These are phyloP conservation scores for Dalechampia spathulata DNA, from an alignment of 441 rosid genomes.

Conservation along the genomic window DNA sequence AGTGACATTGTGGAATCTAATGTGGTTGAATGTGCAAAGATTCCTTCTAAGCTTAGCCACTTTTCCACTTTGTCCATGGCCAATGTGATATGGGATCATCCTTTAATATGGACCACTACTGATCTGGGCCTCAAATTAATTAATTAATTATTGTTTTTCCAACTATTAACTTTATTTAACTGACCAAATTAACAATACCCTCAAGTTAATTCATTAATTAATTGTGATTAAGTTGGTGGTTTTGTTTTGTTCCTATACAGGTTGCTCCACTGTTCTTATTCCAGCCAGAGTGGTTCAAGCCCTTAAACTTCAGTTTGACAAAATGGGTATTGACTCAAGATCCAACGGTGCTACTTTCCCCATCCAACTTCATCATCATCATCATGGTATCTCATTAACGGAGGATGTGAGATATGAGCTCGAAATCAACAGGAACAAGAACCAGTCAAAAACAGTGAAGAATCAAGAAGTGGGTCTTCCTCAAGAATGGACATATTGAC, in stretches of 20 bases:
- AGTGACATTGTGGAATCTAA: slow-evolving; percentile 23
- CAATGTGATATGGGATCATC: slow-evolving; percentile 27
- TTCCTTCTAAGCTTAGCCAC: slow-evolving; percentile 25
- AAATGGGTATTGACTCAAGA: slow-evolving; percentile 46
- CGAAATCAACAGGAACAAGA: no score
- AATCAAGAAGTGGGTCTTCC: no score
- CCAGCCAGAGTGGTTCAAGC: slow-evolving; percentile 81
- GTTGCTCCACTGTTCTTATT: slow-evolving; percentile 63
- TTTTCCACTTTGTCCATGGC: slow-evolving; percentile 11
- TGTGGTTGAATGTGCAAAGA: slow-evolving; percentile 25
- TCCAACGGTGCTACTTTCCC: slow-evolving; percentile 28
- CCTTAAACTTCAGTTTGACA: slow-evolving; percentile 62
- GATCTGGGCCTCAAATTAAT: background rate
- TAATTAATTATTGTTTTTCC: no score
- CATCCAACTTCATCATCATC: slow-evolving; percentile 24
- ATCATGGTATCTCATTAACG: slow-evolving; percentile 18
- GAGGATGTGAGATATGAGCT: slow-evolving; percentile 22
- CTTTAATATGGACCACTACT: slow-evolving; percentile 11
- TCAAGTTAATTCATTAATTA: no score
- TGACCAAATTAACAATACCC: no score
- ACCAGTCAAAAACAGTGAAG: no score
- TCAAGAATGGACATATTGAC: no score
- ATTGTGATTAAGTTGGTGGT: no score
- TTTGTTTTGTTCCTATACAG: background rate
- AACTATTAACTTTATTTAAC: no score